Percentiles rank a stretch among this genome's conserved stretches.
Conservation (phyloP, 176 grass and related monocot genomes). For the Phoenix roebelenii region DNA sequence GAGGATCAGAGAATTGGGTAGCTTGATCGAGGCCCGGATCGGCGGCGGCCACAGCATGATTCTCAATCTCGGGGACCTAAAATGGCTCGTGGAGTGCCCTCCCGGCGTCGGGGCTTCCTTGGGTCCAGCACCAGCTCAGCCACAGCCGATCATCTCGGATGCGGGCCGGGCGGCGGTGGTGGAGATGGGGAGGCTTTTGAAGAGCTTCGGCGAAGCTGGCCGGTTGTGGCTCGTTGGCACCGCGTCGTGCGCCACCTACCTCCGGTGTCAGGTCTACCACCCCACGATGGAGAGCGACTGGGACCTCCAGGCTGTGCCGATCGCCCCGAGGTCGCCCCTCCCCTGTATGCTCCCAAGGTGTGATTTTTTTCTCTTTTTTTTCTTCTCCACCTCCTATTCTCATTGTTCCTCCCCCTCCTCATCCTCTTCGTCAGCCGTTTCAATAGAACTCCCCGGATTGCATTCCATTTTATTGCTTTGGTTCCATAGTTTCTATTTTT, state of each 20-base stretch:
- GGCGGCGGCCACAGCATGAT: neutral
- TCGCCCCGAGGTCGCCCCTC: conserved; percentile 26
- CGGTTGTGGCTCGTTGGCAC: conserved; percentile 60
- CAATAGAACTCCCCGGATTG: too few relatives aligned
- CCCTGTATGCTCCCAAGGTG: conserved; percentile 37
- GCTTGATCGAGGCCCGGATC: conserved; percentile 3
- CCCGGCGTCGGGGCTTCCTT: neutral
- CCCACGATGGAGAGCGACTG: conserved; percentile 60
- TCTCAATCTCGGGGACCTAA: conserved; percentile 41
- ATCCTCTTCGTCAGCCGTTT: neutral
- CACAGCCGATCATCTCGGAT: conserved; percentile 30
- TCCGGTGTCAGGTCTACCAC: conserved; percentile 69
- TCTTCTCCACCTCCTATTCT: neutral
- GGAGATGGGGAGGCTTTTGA: conserved; percentile 59
- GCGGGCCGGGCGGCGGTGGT: conserved; percentile 41
- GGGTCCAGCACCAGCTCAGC: neutral
- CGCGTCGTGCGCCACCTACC: conserved; percentile 62
- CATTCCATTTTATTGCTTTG: too few relatives aligned
- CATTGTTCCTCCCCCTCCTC: neutral
- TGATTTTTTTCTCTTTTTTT: conserved; percentile 1
- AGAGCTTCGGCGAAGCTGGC: conserved; percentile 21
- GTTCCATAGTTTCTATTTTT: too few relatives aligned
- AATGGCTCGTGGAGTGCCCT: conserved; percentile 52
- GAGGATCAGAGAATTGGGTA: conserved; percentile 10
- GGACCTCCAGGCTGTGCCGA: conserved; percentile 64